phyloP scores from a whole-genome alignment of 2,329 filamentous ascomycete species.

The Sordariomycetes sp. region DNA sequence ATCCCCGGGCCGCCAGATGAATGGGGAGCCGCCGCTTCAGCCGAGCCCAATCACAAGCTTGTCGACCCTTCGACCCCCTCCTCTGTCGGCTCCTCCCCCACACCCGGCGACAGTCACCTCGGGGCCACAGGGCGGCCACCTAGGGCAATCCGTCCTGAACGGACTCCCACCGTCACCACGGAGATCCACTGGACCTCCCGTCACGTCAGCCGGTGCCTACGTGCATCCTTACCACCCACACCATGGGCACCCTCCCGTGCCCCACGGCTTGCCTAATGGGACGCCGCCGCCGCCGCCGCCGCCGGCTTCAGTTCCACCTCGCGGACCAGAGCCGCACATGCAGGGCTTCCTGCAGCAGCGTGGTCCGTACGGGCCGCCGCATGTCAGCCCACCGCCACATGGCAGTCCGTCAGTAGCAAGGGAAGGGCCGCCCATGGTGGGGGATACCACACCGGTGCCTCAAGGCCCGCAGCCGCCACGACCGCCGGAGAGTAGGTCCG shows the following conservation, averaged over 20 bases:
- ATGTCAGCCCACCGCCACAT: constrained; percentile 20
- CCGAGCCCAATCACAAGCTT: constrained; percentile 19
- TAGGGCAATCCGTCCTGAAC: constrained; percentile 23
- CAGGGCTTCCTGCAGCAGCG: constrained; percentile 28
- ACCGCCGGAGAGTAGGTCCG: constrained; percentile 26
- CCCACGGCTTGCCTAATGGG: constrained; percentile 19
- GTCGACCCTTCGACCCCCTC: constrained; percentile 35
- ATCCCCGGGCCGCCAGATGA: constrained; percentile 33
- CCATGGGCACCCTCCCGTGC: constrained; percentile 1
- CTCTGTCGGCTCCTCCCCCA: constrained; percentile 25
- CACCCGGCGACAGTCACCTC: constrained; percentile 24
- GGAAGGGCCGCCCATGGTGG: constrained; percentile 14
- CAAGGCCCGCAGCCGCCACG: constrained; percentile 11
- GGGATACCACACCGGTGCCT: constrained; percentile 15
- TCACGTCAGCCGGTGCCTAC: background rate
- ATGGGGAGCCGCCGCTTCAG: constrained; percentile 27
- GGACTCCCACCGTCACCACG: constrained; percentile 16
- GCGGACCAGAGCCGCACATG: constrained; percentile 22
- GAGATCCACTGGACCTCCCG: background rate
- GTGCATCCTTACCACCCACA: constrained; percentile 4
- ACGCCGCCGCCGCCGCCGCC: constrained; percentile 21
- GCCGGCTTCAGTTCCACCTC: constrained; percentile 14
- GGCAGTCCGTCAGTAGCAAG: constrained; percentile 30
- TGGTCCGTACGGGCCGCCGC: constrained; percentile 17
- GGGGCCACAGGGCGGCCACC: constrained; percentile 26